phyloP scores from a whole-genome alignment of 306 rosid genomes.

The Glycine tomentella region DNA sequence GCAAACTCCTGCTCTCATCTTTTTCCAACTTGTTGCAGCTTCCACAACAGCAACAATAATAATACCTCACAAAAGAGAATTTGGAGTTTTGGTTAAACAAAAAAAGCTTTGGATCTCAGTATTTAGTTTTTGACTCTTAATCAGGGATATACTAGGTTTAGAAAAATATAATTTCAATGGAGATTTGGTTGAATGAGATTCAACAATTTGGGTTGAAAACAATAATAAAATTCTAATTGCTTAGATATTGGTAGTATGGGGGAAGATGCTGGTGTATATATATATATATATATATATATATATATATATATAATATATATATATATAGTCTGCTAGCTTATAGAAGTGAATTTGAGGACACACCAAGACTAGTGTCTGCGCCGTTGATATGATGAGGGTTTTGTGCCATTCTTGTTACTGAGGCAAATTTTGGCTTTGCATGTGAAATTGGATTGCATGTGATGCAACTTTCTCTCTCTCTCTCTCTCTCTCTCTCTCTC shows the following conservation, averaged over 20 bases:
- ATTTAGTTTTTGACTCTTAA: too few relatives aligned
- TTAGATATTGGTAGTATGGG: neutral
- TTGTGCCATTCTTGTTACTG: conserved; percentile 81
- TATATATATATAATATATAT: too few relatives aligned
- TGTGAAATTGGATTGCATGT: conserved; percentile 61
- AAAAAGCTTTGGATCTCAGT: neutral
- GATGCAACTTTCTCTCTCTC: conserved; percentile 33
- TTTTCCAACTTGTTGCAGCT: conserved; percentile 4
- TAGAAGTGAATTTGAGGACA: conserved; percentile 1
- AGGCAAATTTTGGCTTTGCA: conserved; percentile 77
- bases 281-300: too few relatives aligned
- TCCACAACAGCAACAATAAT: neutral
- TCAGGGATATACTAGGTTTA: too few relatives aligned
- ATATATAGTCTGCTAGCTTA: neutral
- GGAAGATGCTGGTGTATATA: conserved; percentile 15
- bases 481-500: neutral
- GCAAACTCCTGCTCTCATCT: conserved; percentile 73
- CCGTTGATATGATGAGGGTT: conserved; percentile 41
- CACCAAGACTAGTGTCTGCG: conserved; percentile 5
- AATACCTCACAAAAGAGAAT: neutral
- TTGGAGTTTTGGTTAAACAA: neutral
- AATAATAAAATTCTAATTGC: neutral
- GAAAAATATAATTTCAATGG: neutral
- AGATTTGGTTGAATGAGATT: neutral
- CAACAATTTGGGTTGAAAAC: neutral